Evolutionary conservation across 495 filamentous ascomycete genomes (phyloP), one percentile per base, ranked within the genome.

Genomic region (Tetracladium marchalianum): DNA sequence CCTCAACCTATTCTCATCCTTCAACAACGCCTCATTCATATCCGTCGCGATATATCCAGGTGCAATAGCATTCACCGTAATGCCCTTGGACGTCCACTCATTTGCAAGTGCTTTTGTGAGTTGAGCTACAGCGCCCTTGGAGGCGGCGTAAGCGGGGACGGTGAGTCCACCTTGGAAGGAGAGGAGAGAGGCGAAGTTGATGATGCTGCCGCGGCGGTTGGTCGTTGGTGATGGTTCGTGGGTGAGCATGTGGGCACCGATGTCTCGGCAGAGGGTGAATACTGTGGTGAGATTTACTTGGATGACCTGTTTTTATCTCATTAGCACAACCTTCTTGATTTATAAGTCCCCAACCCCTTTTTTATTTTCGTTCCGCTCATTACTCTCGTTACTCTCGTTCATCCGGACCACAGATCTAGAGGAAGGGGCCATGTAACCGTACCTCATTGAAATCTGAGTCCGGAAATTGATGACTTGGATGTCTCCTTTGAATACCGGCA

Each of bases 91-190:
- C 2, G 81, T 75, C 87, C 87, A 95, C 64, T 92, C 85, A 47
- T 94, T 94, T 22, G 80, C 80, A 34, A 94, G 71, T 16, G 82
- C 78, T 62, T 93, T 95, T 31, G 89, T 94, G 43, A 94, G 61
- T 63, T 92, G 86, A 15, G 76, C 76, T 1, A 95, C 75, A 5
- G 82, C 89, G 18, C 86, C 88, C 63, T 95, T 95, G 54, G 76
- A 78, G 0, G 87, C 86, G 12, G 87, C 82, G 62, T 95, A 95
- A 1, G 85, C 89, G 0, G 88, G 85, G 0, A 94, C 84, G 0
- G 81, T 92, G 31, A 94, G 67, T 0, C 87, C 87, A 38, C 89
- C 88, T 53, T 93, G 89, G 73, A 90, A 95, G 19, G 81, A 81
- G 0, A 92, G 73, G n/a, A 95, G 70, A 0, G 78, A 85, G 4